A percentile compares a stretch with the other conserved stretches of the same genome.
These are phyloP conservation scores for Potentilla sterilis DNA, from an alignment of 306 rosid species.

Conservation along the genomic window DNA sequence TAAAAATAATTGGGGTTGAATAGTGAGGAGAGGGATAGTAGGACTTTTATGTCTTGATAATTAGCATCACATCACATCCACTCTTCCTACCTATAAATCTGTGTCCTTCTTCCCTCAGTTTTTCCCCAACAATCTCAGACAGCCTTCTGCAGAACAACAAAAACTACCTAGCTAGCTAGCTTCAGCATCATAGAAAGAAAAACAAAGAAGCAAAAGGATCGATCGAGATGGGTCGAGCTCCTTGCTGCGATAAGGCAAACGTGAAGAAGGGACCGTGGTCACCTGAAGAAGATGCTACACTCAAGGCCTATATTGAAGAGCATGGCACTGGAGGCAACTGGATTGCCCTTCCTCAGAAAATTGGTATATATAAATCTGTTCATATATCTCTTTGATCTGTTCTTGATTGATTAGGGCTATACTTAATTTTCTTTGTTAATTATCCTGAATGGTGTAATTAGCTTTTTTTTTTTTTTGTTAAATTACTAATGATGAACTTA, in stretches of 20 bases:
- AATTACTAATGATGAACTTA: not conserved
- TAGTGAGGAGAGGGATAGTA: slow-evolving; percentile 32
- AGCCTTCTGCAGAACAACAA: not conserved
- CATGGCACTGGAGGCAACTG: slow-evolving; percentile 94
- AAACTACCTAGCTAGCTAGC: not conserved
- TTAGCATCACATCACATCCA: slow-evolving; percentile 63
- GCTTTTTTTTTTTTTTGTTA: not conserved
- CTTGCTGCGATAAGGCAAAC: slow-evolving; percentile 93
- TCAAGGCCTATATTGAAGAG: slow-evolving; percentile 77
- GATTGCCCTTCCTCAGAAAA: slow-evolving; percentile 99
- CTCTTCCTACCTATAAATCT: slow-evolving; percentile 64
- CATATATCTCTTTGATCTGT: not conserved
- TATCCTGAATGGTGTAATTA: not conserved
- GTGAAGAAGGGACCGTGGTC: slow-evolving; percentile 99
- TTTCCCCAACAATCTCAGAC: slow-evolving; percentile 50
- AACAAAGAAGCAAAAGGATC: not conserved
- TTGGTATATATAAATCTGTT: slow-evolving; percentile 42
- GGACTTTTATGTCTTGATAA: slow-evolving; percentile 56
- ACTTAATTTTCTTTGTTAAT: not conserved
- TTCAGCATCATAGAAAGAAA: slow-evolving; percentile 10
- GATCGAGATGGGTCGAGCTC: slow-evolving; percentile 87
- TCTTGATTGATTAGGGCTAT: not conserved
- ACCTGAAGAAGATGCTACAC: slow-evolving; percentile 86
- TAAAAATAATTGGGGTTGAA: slow-evolving; percentile 27
- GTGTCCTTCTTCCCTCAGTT: slow-evolving; percentile 41